These are phyloP conservation scores for Danielia oregonensis DNA, from an alignment of 805 yeast species.

Conservation along the genomic window DNA sequence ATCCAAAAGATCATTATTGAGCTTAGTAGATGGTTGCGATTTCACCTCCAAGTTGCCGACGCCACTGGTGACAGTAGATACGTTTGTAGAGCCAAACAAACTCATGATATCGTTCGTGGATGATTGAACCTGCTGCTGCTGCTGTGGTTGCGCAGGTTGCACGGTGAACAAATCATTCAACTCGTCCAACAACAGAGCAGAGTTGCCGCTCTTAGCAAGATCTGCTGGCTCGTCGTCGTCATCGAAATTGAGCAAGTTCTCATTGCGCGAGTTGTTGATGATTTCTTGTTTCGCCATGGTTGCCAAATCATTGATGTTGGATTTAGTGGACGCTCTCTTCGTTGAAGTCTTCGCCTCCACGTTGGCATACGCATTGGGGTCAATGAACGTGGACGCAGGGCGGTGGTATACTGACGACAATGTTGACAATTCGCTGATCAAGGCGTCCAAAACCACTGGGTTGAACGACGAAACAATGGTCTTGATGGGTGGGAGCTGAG, in stretches of 20 bases:
- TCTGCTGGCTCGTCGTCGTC: constrained; percentile 43
- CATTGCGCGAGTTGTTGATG: constrained; percentile 61
- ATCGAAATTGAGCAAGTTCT: constrained; percentile 82
- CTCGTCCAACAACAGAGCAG: constrained; percentile 56
- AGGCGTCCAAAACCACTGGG: constrained; percentile 60
- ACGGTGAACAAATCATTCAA: constrained; percentile 66
- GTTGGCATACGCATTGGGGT: constrained; percentile 25
- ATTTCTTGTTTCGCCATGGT: constrained; percentile 75
- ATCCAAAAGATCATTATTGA: constrained; percentile 35
- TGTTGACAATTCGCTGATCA: constrained; percentile 74
- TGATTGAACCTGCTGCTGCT: constrained; percentile 8
- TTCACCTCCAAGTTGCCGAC: no score
- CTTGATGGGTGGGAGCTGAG: constrained; percentile 65
- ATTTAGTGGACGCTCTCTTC: constrained; percentile 10
- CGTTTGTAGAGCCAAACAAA: constrained; percentile 33
- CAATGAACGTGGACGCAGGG: constrained; percentile 66
- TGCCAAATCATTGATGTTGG: constrained; percentile 70
- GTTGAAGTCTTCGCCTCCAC: constrained; percentile 14
- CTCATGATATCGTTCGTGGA: constrained; percentile 45
- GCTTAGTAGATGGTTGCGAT: constrained; percentile 5
- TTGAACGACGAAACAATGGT: constrained; percentile 72
- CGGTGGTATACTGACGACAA: constrained; percentile 87
- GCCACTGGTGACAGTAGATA: no score
- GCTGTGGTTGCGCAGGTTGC: constrained; percentile 19
- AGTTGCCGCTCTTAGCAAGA: constrained; percentile 1